phyloP scores from a whole-genome alignment of 768 basidiomycete species.

The Pleurotus tuoliensis region DNA sequence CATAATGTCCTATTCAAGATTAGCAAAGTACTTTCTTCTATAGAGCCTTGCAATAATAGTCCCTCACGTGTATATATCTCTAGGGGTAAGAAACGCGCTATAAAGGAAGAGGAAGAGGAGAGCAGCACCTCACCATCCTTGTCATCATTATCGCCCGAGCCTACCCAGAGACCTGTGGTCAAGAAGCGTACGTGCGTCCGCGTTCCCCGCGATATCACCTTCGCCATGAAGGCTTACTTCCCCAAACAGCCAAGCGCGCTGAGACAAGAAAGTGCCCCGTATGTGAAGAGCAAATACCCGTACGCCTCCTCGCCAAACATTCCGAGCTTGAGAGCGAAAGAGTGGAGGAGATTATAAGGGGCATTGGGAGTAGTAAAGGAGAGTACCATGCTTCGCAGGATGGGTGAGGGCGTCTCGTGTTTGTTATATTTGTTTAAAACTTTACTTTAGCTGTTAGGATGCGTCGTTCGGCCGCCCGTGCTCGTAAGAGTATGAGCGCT shows the following conservation, averaged over 20 bases:
- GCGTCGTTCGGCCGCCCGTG: conserved; percentile 35
- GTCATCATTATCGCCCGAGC: conserved; percentile 31
- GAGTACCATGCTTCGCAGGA: conserved; percentile 51
- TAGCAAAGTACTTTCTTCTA: conserved; percentile 26
- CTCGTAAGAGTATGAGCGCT: conserved; percentile 33
- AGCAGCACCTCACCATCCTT: conserved; percentile 16
- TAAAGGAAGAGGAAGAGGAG: conserved; percentile 22
- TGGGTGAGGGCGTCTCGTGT: conserved; percentile 35
- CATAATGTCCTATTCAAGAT: conserved; percentile 1
- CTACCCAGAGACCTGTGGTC: conserved; percentile 29
- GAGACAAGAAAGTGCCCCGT: conserved; percentile 75
- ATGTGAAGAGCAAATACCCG: conserved; percentile 67
- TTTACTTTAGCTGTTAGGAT: conserved; percentile 13
- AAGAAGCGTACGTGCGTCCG: conserved; percentile 45
- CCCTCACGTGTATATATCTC: not conserved
- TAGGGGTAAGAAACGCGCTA: conserved; percentile 50
- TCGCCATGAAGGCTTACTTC: conserved; percentile 6
- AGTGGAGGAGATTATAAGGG: conserved; percentile 61
- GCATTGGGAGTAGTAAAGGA: conserved; percentile 58
- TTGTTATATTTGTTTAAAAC: not conserved
- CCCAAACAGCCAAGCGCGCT: conserved; percentile 55
- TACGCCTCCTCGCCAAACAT: conserved; percentile 67
- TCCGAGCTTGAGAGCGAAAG: conserved; percentile 63
- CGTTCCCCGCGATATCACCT: not conserved
- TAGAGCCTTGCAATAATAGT: not conserved